Evolutionary conservation across 164 flowering plant genomes (phyloP), one percentile per base, ranked within the genome.

Genomic region (Brasenia schreberi): DNA sequence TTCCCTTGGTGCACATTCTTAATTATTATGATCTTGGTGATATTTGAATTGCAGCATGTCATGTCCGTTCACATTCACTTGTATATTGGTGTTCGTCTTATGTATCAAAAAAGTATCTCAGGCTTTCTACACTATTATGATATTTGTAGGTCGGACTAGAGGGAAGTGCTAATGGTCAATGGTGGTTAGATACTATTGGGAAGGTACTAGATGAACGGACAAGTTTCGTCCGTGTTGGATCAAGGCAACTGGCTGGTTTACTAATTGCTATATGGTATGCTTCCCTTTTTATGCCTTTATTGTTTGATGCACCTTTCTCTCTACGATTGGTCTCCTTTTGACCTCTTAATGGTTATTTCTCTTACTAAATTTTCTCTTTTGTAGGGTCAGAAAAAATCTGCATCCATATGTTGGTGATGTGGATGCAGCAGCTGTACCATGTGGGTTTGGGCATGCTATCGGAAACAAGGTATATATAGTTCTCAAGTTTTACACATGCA

Each of bases 361-460:
- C 27, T 23, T 23, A 23, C 27, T 39, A 60, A 66, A 45, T 27
- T 70, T 0, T 71, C 65, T 52, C 18, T 66, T 18, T 43, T 64
- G 62, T 68, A 95, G 98, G 98, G 89, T 87, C 43, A 85, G 96
- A 74, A 92, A 84, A 70, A 80, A 66, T 70, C 82, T 88, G 39
- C 79, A 84, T 70, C 74, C 80, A 68, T 80, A 87, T 75, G 89
- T 86, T 68, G 99, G 98, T 27, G 99, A 95, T 68, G 78, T 95
- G 56, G 99, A 90, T 77, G 98, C 84, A 66, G 94, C 84, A 49
- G 99, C 97, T 64, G 98, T 95, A 72, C 87, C 99, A 61, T 95
- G 99, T 79, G 99, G 99, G 56, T 81, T 92, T 68, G 99, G 99
- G 19, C 97, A 95, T 75, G 92, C 99, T 59, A 87, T 95, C 72